A percentile compares a stretch with the other conserved stretches of the same genome.
Evolutionary conservation across 2,329 filamentous ascomycete genomes (phyloP).

Genomic region (Botryotinia convoluta): DNA sequence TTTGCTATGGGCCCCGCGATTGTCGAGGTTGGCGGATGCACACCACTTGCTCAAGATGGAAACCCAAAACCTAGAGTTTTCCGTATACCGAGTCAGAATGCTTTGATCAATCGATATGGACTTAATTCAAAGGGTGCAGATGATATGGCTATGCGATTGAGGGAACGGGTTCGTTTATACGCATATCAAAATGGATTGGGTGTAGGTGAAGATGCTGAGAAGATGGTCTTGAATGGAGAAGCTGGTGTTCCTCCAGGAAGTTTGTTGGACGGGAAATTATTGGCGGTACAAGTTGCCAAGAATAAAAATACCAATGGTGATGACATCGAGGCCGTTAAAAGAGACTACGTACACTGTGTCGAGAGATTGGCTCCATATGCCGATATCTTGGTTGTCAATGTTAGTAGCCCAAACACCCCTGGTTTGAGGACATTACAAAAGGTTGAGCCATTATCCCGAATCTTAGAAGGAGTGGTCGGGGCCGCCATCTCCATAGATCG

Average conservation of each 20-base stretch:
- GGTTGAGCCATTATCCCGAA: constrained; percentile 74
- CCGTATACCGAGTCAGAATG: constrained; percentile 76
- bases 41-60: constrained; percentile 80
- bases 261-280: constrained; percentile 69
- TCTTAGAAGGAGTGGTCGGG: constrained; percentile 78
- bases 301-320: constrained; percentile 88
- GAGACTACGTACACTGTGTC: constrained; percentile 88
- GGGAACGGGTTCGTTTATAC: constrained; percentile 74
- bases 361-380: constrained; percentile 79
- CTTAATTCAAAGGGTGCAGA: constrained; percentile 91
- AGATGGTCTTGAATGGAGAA: constrained; percentile 71
- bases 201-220: constrained; percentile 60
- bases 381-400: constrained; percentile 96
- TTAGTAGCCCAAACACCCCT: constrained; percentile 94
- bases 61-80: constrained; percentile 89
- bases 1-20: constrained; percentile 82
- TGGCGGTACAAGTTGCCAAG: constrained; percentile 94
- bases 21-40: constrained; percentile 90
- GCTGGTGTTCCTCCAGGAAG: constrained; percentile 80
- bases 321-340: constrained; percentile 77
- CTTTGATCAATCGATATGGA: constrained; percentile 92
- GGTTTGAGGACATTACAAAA: constrained; percentile 85
- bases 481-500: constrained; percentile 69
- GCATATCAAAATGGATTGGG: constrained; percentile 69
- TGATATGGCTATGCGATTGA: constrained; percentile 74